These are phyloP conservation scores for Auricularia sp. DNA, from an alignment of 768 basidiomycete species.

Conservation along the genomic window DNA sequence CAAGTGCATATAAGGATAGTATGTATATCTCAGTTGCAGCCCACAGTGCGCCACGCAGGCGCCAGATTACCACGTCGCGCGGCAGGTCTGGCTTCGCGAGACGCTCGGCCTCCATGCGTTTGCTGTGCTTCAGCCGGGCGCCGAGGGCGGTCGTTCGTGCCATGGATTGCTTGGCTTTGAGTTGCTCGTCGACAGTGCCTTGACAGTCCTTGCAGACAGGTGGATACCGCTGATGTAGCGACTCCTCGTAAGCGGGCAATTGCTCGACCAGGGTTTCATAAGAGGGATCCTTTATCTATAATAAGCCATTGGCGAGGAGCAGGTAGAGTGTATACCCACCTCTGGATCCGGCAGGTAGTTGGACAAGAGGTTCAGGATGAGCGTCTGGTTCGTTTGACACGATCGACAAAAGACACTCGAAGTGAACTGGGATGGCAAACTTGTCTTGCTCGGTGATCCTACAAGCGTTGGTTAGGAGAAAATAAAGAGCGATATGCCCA, in stretches of 20 bases:
- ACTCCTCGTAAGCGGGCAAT: slow-evolving; percentile 62
- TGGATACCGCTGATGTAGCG: slow-evolving; percentile 74
- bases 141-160: slow-evolving; percentile 70
- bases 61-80: slow-evolving; percentile 54
- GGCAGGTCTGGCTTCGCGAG: slow-evolving; percentile 34
- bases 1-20: slow-evolving; percentile 22
- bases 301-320: neutral
- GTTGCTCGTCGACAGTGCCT: slow-evolving; percentile 73
- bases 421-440: slow-evolving; percentile 48
- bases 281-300: slow-evolving; percentile 50
- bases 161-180: slow-evolving; percentile 69
- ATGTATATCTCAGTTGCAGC: slow-evolving; percentile 33
- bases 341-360: slow-evolving; percentile 77
- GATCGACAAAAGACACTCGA: slow-evolving; percentile 64
- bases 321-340: slow-evolving; percentile 32
- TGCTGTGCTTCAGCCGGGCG: slow-evolving; percentile 55
- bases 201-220: slow-evolving; percentile 71
- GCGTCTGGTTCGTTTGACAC: slow-evolving; percentile 88
- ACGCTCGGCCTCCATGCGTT: slow-evolving; percentile 48
- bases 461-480: slow-evolving; percentile 2
- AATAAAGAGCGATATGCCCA: neutral
- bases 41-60: slow-evolving; percentile 60
- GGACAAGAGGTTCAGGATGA: slow-evolving; percentile 75
- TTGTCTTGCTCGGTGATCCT: slow-evolving; percentile 65
- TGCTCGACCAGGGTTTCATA: slow-evolving; percentile 52